Conservation (phyloP, 106 monocot species). For the Dendrobium officinale region DNA sequence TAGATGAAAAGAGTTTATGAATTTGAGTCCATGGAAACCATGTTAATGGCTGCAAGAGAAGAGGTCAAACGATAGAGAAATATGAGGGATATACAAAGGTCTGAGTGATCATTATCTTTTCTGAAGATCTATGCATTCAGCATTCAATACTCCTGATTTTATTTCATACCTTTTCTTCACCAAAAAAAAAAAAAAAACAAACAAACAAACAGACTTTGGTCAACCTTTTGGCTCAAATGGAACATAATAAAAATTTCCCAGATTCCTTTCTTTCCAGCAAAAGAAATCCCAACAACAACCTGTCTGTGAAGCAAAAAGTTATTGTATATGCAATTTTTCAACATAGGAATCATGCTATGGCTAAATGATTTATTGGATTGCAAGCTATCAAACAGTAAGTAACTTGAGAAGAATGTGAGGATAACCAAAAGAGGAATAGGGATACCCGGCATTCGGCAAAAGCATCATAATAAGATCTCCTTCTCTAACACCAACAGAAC, state of each 20-base stretch:
- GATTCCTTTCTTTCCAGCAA: background rate
- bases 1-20: background rate
- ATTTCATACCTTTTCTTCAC: background rate
- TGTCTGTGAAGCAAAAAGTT: background rate
- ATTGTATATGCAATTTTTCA: background rate
- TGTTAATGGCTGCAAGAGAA: background rate
- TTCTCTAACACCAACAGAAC: conserved; percentile 54
- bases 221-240: background rate
- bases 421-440: conserved; percentile 1
- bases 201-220: background rate
- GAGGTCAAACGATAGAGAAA: background rate
- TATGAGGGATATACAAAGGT: background rate
- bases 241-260: background rate
- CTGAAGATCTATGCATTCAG: background rate
- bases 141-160: background rate
- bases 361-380: background rate
- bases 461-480: conserved; percentile 83
- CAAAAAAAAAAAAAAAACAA: background rate
- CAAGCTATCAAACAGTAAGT: background rate
- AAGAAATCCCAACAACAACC: background rate
- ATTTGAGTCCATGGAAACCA: background rate
- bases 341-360: background rate
- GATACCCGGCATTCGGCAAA: conserved; percentile 7
- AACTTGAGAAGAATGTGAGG: background rate
- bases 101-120: background rate